A percentile compares a stretch with the other conserved stretches of the same genome.
Conservation (phyloP, 73 alveolate genomes). For the Paramecium octaurelia region DNA sequence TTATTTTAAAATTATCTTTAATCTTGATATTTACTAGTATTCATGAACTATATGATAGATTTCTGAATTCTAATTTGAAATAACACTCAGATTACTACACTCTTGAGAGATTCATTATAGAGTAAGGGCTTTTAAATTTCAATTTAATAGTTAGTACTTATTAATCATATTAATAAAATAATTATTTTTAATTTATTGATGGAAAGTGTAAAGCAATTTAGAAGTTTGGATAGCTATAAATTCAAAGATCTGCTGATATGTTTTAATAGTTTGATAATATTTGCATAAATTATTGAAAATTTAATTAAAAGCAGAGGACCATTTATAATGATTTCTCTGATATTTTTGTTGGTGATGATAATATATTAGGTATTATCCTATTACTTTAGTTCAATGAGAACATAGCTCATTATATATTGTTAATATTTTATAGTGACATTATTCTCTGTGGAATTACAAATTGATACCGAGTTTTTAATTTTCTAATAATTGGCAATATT, state of each 20-base stretch:
- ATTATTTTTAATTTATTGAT: not conserved
- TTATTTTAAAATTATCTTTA: not conserved
- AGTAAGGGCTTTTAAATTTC: not conserved
- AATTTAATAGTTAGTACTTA: not conserved
- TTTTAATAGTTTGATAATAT: not conserved
- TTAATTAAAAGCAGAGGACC: not conserved
- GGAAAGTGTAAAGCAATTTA: not conserved
- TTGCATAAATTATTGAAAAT: not conserved
- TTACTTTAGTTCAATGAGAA: not conserved
- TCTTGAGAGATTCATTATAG: not conserved
- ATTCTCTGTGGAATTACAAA: not conserved
- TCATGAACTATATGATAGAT: not conserved
- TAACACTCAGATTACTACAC: not conserved
- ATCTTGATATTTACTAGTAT: not conserved
- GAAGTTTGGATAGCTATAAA: not conserved
- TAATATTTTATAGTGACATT: not conserved
- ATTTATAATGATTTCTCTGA: not conserved
- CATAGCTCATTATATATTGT: not conserved
- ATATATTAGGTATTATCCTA: not conserved
- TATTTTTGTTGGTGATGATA: not conserved
- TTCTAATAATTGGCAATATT: not conserved
- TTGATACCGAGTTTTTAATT: not conserved
- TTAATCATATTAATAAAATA: not conserved
- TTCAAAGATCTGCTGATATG: not conserved
- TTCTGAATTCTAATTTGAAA: not conserved